Evolutionary conservation across 2,329 filamentous ascomycete genomes (phyloP), one percentile per base, ranked within the genome.

Genomic region (Incumbomyces delicatus): DNA sequence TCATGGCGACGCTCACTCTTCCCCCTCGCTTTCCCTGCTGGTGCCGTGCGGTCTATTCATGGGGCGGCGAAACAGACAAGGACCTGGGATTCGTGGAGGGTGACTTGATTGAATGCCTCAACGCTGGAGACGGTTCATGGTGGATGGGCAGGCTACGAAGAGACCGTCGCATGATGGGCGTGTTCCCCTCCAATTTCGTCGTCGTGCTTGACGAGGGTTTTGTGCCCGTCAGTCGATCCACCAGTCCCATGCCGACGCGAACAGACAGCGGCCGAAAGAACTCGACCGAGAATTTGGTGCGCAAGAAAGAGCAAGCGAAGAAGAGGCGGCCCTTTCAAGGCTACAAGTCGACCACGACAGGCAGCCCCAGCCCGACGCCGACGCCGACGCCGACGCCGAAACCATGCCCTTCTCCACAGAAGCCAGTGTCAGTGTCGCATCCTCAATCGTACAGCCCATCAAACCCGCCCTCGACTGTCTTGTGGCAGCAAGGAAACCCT

Each of bases 101-200:
- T 53, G 92, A 98, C 67, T 69, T 98, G 56, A 98, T 98, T 64
- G 92, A 98, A 77, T 95, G 90, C 61, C 75, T 98, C 44, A 98
- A 98, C 64, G 92, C 92, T 16, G 92, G 92, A 53, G 92, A 98
- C 68, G 92, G 92, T 44, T 89, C 87, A 39, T 98, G 92, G 92
- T 98, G 92, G 92, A 95, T 89, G 68, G 92, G 92, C 40, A 80
- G 90, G 53, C 69, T 98, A 61, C 86, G 83, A 61, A 80, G 92
- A 57, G 92, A 98, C 67, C 83, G 85, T 64, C 81, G 89, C 60
- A 88, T 90, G 60, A 83, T 95, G 59, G 92, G 92, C 45, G 74
- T 92, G 16, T 98, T 98, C 61, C 92, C 92, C 1, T 95, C 89
- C 60, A 98, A 98, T 68, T 98, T 98, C 61, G 92, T 98, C 61